phyloP scores from a whole-genome alignment of 495 filamentous ascomycete genomes.

The Amniculicola lignicola region DNA sequence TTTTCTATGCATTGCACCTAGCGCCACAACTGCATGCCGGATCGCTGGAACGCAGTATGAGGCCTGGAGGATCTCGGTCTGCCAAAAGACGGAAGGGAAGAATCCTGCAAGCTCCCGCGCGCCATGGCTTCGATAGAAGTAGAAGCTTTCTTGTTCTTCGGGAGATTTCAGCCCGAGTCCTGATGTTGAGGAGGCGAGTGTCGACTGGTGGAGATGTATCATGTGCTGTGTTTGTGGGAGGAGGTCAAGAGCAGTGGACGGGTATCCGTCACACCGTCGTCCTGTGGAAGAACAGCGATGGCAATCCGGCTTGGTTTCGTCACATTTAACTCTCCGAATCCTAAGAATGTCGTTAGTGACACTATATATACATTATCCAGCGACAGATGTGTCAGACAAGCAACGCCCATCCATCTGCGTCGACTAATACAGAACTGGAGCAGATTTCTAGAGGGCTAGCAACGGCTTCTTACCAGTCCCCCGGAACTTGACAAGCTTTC shows the following conservation, averaged over 20 bases:
- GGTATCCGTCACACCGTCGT: constrained; percentile 31
- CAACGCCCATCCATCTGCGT: no score
- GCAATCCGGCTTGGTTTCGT: constrained; percentile 29
- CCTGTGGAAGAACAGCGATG: constrained; percentile 28
- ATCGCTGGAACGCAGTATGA: constrained; percentile 43
- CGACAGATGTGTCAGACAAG: no score
- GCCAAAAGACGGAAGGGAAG: constrained; percentile 47
- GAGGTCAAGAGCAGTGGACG: not conserved
- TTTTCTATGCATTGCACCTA: constrained; percentile 40
- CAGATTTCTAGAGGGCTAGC: no score
- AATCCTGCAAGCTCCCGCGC: constrained; percentile 42
- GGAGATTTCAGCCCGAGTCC: not conserved
- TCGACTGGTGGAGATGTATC: not conserved
- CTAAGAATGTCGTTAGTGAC: not conserved
- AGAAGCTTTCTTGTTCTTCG: constrained; percentile 43
- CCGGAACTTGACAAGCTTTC: no score
- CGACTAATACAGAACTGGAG: no score
- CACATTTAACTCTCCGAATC: constrained; percentile 33
- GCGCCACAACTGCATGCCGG: constrained; percentile 45
- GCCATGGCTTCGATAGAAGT: constrained; percentile 42
- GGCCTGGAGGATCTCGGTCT: constrained; percentile 42
- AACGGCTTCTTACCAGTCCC: no score
- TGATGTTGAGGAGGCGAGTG: not conserved
- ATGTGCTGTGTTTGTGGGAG: not conserved
- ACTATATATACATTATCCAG: not conserved